Conservation (phyloP, 352 stramenopile species). For the Pelagophyceae sp. region DNA sequence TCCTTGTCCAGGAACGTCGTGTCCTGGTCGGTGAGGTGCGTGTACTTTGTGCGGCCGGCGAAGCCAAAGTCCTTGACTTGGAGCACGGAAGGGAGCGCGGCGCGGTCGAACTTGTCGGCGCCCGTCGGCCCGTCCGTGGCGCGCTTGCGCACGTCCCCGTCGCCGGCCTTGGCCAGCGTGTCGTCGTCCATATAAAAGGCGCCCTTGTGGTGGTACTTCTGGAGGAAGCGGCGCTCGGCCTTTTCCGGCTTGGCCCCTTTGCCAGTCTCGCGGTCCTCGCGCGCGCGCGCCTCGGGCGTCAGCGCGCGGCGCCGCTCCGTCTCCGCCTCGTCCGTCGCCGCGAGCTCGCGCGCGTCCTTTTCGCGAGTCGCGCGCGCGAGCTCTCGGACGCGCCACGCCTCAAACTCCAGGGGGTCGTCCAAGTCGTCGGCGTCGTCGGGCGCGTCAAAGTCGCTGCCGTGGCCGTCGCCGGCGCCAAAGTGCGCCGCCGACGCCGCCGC, state of each 20-base stretch:
- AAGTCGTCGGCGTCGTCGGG: slow-evolving; percentile 40
- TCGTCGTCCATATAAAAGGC: slow-evolving; percentile 93
- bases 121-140: slow-evolving; percentile 63
- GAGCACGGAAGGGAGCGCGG: slow-evolving; percentile 79
- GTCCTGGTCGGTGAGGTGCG: slow-evolving; percentile 93
- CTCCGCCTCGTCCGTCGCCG: slow-evolving; percentile 70
- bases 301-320: slow-evolving; percentile 56
- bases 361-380: slow-evolving; percentile 79
- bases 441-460: slow-evolving; percentile 33
- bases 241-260: slow-evolving; percentile 57
- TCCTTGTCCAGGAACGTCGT: slow-evolving; percentile 51
- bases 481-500: slow-evolving; percentile 49
- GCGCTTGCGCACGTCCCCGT: slow-evolving; percentile 76
- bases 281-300: slow-evolving; percentile 84
- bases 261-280: slow-evolving; percentile 68
- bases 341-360: slow-evolving; percentile 61
- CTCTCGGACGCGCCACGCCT: slow-evolving; percentile 83
- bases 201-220: slow-evolving; percentile 97
- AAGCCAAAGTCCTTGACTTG: slow-evolving; percentile 97
- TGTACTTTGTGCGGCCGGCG: slow-evolving; percentile 92
- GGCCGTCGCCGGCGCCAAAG: slow-evolving; percentile 29
- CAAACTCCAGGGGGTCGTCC: slow-evolving; percentile 61
- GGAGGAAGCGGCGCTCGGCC: slow-evolving; percentile 82
- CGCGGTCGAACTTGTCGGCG: slow-evolving; percentile 84
- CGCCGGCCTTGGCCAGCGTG: slow-evolving; percentile 58